Evolutionary conservation across 2,329 filamentous ascomycete species (phyloP), one percentile per base, ranked within the genome.

Genomic region (Aspergillus calidoustus): DNA sequence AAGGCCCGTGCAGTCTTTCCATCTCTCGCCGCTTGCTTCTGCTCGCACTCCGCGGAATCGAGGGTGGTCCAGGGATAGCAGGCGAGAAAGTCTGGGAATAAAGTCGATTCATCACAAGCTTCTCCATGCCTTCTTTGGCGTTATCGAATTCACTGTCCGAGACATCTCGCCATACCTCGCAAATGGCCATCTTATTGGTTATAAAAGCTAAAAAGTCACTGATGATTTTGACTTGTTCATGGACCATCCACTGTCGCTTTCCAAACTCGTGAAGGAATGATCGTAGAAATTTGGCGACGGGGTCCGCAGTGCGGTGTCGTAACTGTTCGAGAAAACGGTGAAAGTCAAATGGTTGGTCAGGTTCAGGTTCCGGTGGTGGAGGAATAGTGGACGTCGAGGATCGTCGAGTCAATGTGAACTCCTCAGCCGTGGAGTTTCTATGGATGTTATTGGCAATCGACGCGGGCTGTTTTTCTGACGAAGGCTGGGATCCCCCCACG

Each of bases 191-290:
- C 81, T 98, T 98, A 79, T 97, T 97, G 57, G 91, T 91, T 66
- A 99, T 99, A 72, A 99, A 99, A 49, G 93, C 89, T 52, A 99
- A 82, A 69, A 99, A 99, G 75, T 99, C 96, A 67, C 92, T 88
- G 64, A 99, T 97, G 65, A 99, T 98, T 80, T 99, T 99, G 74
- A 98, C 95, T 77, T 99, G 95, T 79, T 99, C 95, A 75, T 99
- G 95, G 7, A 97, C 95, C 91, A 97, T 96, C 95, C 95, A 99
- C 77, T 98, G 95, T 69, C 93, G 92, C 81, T 98, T 99, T 41
- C 89, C 92, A 78, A 99, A 99, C 76, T 99, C 96, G 53, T 88
- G 88, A 31, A 99, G 81, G 71, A 99, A 99, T 0, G 95, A 98
- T 66, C 96, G 91, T 50, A 99, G 84, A 73, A 97, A 99, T 66